A percentile compares a stretch with the other conserved stretches of the same genome.
Evolutionary conservation across 2,329 filamentous ascomycete genomes (phyloP).

Genomic region (Penicillium sclerotiorum): DNA sequence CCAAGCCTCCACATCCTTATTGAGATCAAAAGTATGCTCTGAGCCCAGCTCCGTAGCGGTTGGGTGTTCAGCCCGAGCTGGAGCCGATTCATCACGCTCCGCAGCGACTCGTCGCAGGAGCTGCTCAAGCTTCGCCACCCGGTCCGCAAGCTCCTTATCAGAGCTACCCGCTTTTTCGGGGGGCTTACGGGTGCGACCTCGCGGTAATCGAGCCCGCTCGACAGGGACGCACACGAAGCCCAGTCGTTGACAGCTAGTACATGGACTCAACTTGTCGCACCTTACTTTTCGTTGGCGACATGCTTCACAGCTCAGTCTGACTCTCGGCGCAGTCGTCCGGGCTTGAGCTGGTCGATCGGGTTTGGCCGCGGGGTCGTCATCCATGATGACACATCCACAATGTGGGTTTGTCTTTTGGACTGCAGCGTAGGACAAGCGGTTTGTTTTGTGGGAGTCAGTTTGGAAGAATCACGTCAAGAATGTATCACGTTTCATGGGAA

Average conservation of each 20-base stretch:
- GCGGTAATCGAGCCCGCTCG: constrained; percentile 35
- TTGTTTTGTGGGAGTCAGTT: too few relatives aligned
- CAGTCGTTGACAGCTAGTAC: constrained; percentile 32
- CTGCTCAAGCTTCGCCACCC: constrained; percentile 29
- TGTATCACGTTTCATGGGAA: too few relatives aligned
- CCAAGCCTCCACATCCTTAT: constrained; percentile 10
- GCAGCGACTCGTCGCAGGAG: constrained; percentile 22
- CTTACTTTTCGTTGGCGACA: constrained; percentile 38
- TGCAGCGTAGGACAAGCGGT: too few relatives aligned
- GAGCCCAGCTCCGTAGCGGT: not conserved
- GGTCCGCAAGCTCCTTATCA: constrained; percentile 23
- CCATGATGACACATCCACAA: constrained; percentile 14
- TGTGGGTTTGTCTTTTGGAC: not conserved
- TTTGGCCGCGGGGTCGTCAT: constrained; percentile 12
- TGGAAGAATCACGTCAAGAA: too few relatives aligned
- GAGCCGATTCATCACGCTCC: constrained; percentile 8
- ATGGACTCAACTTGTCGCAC: constrained; percentile 37
- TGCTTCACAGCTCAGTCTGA: constrained; percentile 34
- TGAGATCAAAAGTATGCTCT: constrained; percentile 5
- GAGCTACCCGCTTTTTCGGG: constrained; percentile 14
- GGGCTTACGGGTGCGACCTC: constrained; percentile 30
- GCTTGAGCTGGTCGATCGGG: constrained; percentile 10
- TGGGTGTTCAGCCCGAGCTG: not conserved
- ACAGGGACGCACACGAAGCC: constrained; percentile 32
- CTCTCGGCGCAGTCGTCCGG: constrained; percentile 22